Conservation (phyloP, 2,329 filamentous ascomycete species). For the Talaromyces atroroseus region DNA sequence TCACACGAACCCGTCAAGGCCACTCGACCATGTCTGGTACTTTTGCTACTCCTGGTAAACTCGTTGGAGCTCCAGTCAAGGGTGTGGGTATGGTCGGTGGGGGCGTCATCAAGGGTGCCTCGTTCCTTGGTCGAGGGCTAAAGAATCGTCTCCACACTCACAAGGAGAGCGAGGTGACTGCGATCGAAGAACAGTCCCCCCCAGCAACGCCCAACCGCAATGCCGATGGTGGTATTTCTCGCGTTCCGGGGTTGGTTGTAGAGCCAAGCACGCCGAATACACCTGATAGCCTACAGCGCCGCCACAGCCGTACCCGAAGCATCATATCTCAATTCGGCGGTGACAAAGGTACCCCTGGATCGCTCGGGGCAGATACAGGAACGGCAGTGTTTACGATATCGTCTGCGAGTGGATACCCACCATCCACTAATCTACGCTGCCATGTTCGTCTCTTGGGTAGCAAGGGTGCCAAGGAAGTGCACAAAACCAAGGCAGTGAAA, state of each 20-base stretch:
- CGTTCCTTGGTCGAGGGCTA: constrained; percentile 82
- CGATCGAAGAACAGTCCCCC: constrained; percentile 18
- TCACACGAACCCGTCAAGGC: constrained; percentile 78
- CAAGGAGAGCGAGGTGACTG: constrained; percentile 23
- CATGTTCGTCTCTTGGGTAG: constrained; percentile 60
- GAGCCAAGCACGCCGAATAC: constrained; percentile 22
- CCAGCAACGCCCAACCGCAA: constrained; percentile 16
- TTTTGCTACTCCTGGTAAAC: constrained; percentile 78
- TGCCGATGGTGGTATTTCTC: constrained; percentile 15
- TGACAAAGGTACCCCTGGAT: constrained; percentile 34
- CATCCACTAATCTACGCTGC: constrained; percentile 73
- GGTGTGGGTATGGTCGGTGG: constrained; percentile 76
- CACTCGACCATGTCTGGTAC: constrained; percentile 90
- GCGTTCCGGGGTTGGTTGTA: constrained; percentile 23
- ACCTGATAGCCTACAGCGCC: constrained; percentile 20
- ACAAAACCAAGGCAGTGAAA: constrained; percentile 91
- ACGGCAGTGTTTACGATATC: constrained; percentile 75
- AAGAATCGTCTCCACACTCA: constrained; percentile 53
- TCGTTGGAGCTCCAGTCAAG: constrained; percentile 94
- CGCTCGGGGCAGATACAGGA: constrained; percentile 54
- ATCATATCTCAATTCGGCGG: constrained; percentile 46
- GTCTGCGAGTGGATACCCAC: constrained; percentile 70
- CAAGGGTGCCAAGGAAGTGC: constrained; percentile 68
- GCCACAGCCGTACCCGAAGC: constrained; percentile 46
- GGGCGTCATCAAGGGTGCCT: constrained; percentile 81